Conservation (phyloP, 2,329 filamentous ascomycete genomes). For the Aspergillus sp. region DNA sequence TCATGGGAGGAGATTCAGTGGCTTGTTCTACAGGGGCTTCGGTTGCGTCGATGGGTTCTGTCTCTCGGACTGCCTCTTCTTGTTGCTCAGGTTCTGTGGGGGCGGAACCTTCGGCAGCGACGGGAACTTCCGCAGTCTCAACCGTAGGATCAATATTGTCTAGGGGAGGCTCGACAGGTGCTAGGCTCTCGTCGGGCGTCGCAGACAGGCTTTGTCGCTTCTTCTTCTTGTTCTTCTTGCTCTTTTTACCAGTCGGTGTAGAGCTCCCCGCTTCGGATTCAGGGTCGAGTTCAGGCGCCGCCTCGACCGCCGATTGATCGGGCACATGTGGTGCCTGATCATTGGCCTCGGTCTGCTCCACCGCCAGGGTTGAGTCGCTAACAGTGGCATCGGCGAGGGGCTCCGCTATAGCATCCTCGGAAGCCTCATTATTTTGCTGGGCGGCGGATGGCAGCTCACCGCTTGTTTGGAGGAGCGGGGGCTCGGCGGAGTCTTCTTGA, state of each 20-base stretch:
- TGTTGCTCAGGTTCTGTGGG: constrained; percentile 3
- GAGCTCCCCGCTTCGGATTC: constrained; percentile 1
- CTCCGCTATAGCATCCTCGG: constrained; percentile 9
- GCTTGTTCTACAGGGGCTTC: constrained; percentile 9
- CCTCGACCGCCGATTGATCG: constrained; percentile 14
- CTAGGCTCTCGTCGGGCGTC: constrained; percentile 6
- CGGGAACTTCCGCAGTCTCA: constrained; percentile 2
- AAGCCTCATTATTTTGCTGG: constrained; percentile 10
- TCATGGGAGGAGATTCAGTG: constrained; percentile 18
- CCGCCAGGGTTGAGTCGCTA: constrained; percentile 12
- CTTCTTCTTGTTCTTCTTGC: constrained; percentile 25
- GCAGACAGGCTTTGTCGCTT: constrained; percentile 19
- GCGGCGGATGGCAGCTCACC: constrained; percentile 15
- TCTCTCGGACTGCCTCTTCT: constrained; percentile 11
- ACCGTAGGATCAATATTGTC: background rate
- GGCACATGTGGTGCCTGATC: constrained; percentile 23
- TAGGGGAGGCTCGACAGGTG: constrained; percentile 1
- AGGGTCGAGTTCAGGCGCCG: constrained; percentile 16
- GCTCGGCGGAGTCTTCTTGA: constrained; percentile 7
- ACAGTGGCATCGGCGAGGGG: constrained; percentile 1
- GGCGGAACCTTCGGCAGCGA: background rate
- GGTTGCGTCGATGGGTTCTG: constrained; percentile 3
- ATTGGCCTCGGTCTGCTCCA: constrained; percentile 25
- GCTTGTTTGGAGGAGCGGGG: constrained; percentile 20
- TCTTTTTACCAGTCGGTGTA: constrained; percentile 20